Conservation (phyloP, 1,284 basidiomycete species). For the Ganoderma lucidum region DNA sequence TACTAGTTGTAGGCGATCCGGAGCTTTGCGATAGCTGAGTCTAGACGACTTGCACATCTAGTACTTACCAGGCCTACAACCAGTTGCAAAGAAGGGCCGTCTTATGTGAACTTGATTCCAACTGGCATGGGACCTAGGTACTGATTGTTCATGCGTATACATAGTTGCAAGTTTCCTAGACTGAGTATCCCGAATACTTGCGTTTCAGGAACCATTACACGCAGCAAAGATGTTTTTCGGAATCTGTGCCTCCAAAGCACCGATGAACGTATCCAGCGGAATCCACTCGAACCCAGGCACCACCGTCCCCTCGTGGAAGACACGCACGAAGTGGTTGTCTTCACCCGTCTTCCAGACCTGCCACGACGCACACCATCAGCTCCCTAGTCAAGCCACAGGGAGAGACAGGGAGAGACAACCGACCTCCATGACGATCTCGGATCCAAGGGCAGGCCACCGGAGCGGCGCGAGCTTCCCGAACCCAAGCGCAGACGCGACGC, state of each 20-base stretch:
- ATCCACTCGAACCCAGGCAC: constrained; percentile 51
- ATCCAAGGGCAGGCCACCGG: constrained; percentile 60
- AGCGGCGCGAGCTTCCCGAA: constrained; percentile 47
- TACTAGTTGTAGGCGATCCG: too few relatives aligned
- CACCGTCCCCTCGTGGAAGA: constrained; percentile 55
- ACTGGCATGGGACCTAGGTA: too few relatives aligned
- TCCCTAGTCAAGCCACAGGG: background rate
- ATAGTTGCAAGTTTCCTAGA: background rate
- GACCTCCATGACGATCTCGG: constrained; percentile 60
- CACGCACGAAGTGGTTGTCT: constrained; percentile 49
- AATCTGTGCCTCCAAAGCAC: constrained; percentile 45
- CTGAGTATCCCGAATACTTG: background rate
- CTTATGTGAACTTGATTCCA: too few relatives aligned
- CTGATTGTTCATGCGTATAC: too few relatives aligned
- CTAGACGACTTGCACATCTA: too few relatives aligned
- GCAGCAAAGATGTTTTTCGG: constrained; percentile 46
- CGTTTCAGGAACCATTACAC: constrained; percentile 31
- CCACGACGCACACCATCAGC: background rate
- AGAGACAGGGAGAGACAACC: constrained; percentile 23
- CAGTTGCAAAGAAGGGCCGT: too few relatives aligned
- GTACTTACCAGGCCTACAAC: too few relatives aligned
- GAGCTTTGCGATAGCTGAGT: too few relatives aligned
- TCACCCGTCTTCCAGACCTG: constrained; percentile 52
- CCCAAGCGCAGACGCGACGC: constrained; percentile 56
- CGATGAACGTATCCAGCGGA: constrained; percentile 47